Base-by-base conservation (phyloP, 345 rosid species). In the Eucalyptus grandis region DNA sequence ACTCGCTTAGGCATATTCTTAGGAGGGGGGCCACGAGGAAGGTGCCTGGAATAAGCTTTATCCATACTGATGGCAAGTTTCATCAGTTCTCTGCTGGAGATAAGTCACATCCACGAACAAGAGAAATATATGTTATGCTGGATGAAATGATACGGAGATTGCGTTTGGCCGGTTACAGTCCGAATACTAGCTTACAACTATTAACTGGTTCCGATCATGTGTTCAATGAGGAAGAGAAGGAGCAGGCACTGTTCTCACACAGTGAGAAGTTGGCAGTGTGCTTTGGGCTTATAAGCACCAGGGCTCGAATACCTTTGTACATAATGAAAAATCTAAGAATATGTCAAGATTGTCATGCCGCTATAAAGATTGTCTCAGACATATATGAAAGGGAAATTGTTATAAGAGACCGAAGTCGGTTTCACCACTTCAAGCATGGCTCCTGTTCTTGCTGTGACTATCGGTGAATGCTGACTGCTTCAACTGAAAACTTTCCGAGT, bases 181-280 rank as follows among this genome's bases (percentile, higher is more conserved):
- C 96, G 21, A 89, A 92, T 89, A 90, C 92, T 15, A 77, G 92
- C 81, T 90, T 91, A 49, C 93, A 93, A 86, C 94, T 93, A 62
- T 92, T 93, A 86, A 80, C 87, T 22, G 94, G 90, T 31, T 89
- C 87, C 21, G 89, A 91, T 87, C 80, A 90, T 22, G 89, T 90
- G 62, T 69, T 88, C n/a, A 93, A 89, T 40, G 93, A 93, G 87
- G 99, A 97, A 91, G 98, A 96, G 92, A 93, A 94, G 90, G 97
- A 96, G 94, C 96, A 93, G 86, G 98, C 96, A 65, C 37, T 97
- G 91, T 93, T 93, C 90, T 88, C 90, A 19, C 99, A 97, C 85
- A 96, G 99, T 87, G 98, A 97, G 95, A 97, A 96, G 91, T 89
- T 96, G 26, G 98, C 99, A 8, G 91, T 97, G 60, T 95, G 96